phyloP scores from a whole-genome alignment of 495 filamentous ascomycete genomes.

The Hyphodiscus hymeniophilus region DNA sequence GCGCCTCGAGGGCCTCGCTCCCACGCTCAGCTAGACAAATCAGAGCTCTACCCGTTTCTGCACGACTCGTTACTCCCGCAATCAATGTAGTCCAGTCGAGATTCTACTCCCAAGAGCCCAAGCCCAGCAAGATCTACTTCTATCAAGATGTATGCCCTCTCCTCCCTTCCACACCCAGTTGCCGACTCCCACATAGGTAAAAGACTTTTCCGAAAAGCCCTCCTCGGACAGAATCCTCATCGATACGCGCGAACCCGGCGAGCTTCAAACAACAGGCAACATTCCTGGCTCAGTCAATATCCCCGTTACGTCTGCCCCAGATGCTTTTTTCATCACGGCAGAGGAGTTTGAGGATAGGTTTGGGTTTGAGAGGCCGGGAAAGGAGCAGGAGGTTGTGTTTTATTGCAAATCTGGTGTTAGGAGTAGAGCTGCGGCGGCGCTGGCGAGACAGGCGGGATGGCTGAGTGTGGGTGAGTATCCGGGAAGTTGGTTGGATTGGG shows the following conservation, averaged over 20 bases:
- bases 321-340: constrained; percentile 61
- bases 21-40: constrained; percentile 3
- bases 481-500: constrained; percentile 91
- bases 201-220: constrained; percentile 21
- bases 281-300: constrained; percentile 78
- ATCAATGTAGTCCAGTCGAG: neutral
- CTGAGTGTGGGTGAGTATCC: constrained; percentile 67
- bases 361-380: constrained; percentile 54
- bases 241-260: constrained; percentile 78
- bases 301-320: constrained; percentile 66
- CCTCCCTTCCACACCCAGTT: neutral
- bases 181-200: constrained; percentile 13
- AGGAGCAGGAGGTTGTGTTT: constrained; percentile 60
- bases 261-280: constrained; percentile 56
- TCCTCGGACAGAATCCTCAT: constrained; percentile 29
- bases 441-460: constrained; percentile 75
- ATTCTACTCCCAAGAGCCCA: constrained; percentile 11
- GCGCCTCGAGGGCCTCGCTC: constrained; percentile 13
- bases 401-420: constrained; percentile 91
- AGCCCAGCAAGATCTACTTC: constrained; percentile 33
- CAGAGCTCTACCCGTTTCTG: constrained; percentile 2
- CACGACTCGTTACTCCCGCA: neutral
- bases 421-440: constrained; percentile 66
- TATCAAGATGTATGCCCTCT: constrained; percentile 34
- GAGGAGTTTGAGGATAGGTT: constrained; percentile 74